Conservation (phyloP, 2,329 filamentous ascomycete genomes). For the Arthrobotrys conoides region DNA sequence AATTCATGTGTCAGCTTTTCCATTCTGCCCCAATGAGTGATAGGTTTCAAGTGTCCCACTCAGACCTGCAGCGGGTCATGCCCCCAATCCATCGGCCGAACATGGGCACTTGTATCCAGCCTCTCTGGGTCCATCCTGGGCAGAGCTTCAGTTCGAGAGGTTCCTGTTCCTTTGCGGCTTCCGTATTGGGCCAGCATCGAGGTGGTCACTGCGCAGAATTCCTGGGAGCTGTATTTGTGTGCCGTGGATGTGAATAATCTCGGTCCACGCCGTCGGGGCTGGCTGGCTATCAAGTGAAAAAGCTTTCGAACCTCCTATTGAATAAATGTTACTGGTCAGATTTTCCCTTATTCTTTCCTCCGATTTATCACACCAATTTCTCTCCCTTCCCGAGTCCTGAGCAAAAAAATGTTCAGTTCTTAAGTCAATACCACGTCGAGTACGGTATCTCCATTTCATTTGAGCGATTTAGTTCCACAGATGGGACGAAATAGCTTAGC, state of each 20-base stretch:
- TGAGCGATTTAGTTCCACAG: constrained; percentile 56
- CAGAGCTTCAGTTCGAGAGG: constrained; percentile 31
- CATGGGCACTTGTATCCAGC: constrained; percentile 33
- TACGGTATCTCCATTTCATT: constrained; percentile 35
- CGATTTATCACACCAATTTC: constrained; percentile 45
- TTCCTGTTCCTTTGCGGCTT: constrained; percentile 39
- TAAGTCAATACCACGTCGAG: constrained; percentile 26
- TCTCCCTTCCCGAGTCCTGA: constrained; percentile 22
- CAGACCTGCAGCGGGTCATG: constrained; percentile 53
- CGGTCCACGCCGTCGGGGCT: constrained; percentile 23
- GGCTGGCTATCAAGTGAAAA: constrained; percentile 39
- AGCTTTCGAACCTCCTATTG: constrained; percentile 8
- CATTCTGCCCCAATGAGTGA: constrained; percentile 37
- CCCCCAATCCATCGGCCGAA: constrained; percentile 53
- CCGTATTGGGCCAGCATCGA: constrained; percentile 41
- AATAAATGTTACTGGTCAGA: constrained; percentile 34
- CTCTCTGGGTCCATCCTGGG: constrained; percentile 36
- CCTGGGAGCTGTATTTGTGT: constrained; percentile 44
- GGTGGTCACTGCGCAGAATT: constrained; percentile 33
- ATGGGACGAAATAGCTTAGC: constrained; percentile 60
- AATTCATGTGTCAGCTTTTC: constrained; percentile 34
- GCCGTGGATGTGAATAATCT: constrained; percentile 49
- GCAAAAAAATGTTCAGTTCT: constrained; percentile 21
- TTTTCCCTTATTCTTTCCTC: constrained; percentile 26
- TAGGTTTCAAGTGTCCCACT: constrained; percentile 48